phyloP scores from a whole-genome alignment of 1,139 yeast genomes.

The Sugiyamaella grinbergsii region DNA sequence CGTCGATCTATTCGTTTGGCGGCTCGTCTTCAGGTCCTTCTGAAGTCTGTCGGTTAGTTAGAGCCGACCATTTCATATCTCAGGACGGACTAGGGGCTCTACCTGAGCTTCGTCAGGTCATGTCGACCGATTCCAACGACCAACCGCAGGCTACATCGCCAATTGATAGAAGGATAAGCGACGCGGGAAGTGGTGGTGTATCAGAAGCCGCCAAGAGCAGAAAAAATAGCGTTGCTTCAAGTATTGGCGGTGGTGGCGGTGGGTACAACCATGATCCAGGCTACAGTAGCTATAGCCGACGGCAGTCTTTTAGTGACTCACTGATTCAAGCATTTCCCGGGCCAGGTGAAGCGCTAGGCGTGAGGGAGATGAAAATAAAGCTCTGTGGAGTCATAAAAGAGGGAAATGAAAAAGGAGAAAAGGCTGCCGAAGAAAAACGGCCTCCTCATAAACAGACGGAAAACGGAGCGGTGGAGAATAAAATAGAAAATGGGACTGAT shows the following conservation, averaged over 20 bases:
- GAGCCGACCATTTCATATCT: conserved; percentile 18
- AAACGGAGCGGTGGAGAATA: background rate
- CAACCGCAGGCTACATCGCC: background rate
- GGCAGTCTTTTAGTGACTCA: conserved; percentile 16
- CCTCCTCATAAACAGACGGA: too few relatives aligned
- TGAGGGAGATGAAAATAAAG: conserved; percentile 40
- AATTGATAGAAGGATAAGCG: conserved; percentile 7
- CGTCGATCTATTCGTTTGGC: conserved; percentile 13
- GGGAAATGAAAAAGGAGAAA: conserved; percentile 34
- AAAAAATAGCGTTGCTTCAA: conserved; percentile 11
- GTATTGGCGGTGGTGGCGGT: conserved; percentile 10
- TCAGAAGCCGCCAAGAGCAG: conserved; percentile 1
- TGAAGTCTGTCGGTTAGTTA: conserved; percentile 36
- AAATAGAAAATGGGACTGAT: background rate
- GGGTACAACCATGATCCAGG: conserved; percentile 8
- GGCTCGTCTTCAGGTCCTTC: conserved; percentile 25
- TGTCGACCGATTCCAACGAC: background rate
- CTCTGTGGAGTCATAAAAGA: conserved; percentile 18
- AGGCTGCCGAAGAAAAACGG: conserved; percentile 22
- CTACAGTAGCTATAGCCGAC: conserved; percentile 15
- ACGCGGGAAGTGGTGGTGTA: conserved; percentile 5
- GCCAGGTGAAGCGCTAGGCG: conserved; percentile 47
- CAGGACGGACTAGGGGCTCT: conserved; percentile 3
- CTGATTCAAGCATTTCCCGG: conserved; percentile 36
- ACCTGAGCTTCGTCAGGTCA: conserved; percentile 4